Evolutionary conservation across 2,329 filamentous ascomycete species (phyloP).

Genomic region (Alternaria triticina): DNA sequence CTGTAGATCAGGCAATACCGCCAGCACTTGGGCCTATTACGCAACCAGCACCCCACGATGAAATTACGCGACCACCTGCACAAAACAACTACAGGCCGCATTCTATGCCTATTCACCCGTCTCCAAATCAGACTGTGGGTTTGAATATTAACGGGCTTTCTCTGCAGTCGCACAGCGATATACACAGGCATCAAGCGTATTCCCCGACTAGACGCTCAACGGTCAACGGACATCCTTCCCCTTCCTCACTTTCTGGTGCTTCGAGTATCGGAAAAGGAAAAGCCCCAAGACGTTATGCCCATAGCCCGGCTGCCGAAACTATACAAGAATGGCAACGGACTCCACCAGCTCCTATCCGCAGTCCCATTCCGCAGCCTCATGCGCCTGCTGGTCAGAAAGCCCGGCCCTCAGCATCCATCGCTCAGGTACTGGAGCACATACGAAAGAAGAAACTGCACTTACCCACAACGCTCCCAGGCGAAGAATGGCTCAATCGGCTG

Average conservation of each 20-base stretch:
- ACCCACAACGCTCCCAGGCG: rapidly evolving
- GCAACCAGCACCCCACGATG: no score
- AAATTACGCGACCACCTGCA: rapidly evolving
- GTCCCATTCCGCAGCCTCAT: rapidly evolving
- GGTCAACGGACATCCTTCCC: background rate
- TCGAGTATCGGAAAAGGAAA: rapidly evolving
- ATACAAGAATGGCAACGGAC: rapidly evolving
- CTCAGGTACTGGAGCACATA: rapidly evolving
- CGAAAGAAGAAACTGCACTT: rapidly evolving
- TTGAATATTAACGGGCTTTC: no score
- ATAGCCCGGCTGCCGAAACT: background rate
- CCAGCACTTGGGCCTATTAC: no score
- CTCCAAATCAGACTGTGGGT: no score
- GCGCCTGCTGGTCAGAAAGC: rapidly evolving
- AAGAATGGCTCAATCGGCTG: background rate
- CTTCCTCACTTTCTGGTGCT: rapidly evolving
- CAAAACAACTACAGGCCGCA: no score
- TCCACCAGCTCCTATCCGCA: rapidly evolving
- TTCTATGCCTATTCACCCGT: background rate
- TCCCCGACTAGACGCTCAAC: background rate
- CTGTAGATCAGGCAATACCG: background rate
- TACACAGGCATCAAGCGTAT: background rate
- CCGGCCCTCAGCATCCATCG: background rate
- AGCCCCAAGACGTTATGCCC: rapidly evolving
- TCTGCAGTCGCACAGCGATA: no score